phyloP scores from a whole-genome alignment of 495 filamentous ascomycete genomes.

The Aspergillus bridgeri region DNA sequence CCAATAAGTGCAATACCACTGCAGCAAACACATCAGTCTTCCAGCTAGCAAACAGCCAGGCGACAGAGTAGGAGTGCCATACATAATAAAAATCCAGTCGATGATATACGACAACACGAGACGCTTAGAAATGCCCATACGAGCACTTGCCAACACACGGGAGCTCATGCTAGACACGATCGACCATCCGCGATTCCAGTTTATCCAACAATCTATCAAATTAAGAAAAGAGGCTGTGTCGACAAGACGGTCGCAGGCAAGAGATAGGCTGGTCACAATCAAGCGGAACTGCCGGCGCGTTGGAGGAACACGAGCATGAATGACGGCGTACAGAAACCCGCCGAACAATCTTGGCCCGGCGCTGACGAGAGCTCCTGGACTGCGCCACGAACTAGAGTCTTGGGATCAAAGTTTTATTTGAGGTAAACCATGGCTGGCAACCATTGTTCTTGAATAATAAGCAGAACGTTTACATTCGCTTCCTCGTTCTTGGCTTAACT shows the following conservation, averaged over 20 bases:
- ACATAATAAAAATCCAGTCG: slow-evolving; percentile 55
- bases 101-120: slow-evolving; percentile 48
- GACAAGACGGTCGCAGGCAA: neutral
- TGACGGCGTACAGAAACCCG: neutral
- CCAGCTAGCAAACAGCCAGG: neutral
- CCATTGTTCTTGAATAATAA: too few species aligned
- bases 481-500: neutral
- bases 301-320: neutral
- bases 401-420: neutral
- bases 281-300: neutral
- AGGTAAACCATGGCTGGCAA: too few species aligned
- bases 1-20: slow-evolving; percentile 48
- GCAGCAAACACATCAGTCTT: neutral
- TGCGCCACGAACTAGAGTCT: neutral
- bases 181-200: neutral
- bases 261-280: neutral
- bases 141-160: neutral
- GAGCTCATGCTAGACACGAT: neutral
- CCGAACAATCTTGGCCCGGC: neutral
- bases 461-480: neutral
- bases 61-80: slow-evolving; percentile 8
- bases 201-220: neutral
- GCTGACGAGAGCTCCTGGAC: neutral
- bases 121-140: slow-evolving; percentile 7
- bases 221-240: neutral